phyloP scores from a whole-genome alignment of 805 yeast species.

The Myxozyma neglecta region DNA sequence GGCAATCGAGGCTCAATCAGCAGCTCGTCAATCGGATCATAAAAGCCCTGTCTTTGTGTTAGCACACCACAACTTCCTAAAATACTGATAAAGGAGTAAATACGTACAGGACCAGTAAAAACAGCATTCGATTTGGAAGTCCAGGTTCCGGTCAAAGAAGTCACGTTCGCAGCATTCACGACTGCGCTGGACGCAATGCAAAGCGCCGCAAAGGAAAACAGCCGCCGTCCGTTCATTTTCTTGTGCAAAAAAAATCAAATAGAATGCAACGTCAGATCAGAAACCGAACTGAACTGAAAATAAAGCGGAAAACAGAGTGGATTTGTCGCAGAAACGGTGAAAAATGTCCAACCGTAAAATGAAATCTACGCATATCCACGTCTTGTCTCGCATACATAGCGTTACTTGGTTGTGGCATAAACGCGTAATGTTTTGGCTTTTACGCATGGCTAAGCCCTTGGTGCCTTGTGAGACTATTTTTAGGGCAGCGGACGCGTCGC shows the following conservation, averaged over 20 bases:
- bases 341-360: too few species aligned
- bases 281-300: neutral
- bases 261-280: too few species aligned
- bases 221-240: neutral
- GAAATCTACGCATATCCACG: neutral
- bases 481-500: too few species aligned
- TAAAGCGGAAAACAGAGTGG: neutral
- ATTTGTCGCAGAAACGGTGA: neutral
- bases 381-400: neutral
- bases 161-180: constrained; percentile 12
- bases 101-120: constrained; percentile 78
- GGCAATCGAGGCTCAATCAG: constrained; percentile 94
- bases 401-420: neutral
- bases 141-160: constrained; percentile 74
- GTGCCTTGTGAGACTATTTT: neutral
- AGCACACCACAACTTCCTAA: neutral
- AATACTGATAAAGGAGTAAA: neutral
- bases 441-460: neutral
- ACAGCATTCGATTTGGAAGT: constrained; percentile 89
- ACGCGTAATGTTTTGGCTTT: neutral
- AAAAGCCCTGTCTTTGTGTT: constrained; percentile 52
- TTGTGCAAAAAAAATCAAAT: neutral
- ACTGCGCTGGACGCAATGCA: neutral
- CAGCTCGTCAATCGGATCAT: constrained; percentile 93
- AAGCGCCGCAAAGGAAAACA: neutral